Base-by-base conservation (phyloP, 2,329 filamentous ascomycete species). In the Xylariaceae sp. region DNA sequence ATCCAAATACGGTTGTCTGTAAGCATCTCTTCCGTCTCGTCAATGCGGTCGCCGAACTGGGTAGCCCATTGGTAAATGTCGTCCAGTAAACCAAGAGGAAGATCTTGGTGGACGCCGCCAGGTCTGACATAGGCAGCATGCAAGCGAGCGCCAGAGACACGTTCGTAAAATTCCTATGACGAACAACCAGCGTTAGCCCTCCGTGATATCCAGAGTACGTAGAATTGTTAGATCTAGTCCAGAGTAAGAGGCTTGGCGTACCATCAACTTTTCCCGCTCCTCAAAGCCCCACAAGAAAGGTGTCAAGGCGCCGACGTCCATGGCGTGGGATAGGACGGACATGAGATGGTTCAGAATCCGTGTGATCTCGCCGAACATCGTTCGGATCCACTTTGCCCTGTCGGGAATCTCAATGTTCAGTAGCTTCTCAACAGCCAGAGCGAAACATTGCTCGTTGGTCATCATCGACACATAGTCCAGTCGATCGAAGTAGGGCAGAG, bases 1-100 rank as follows among this genome's bases (percentile, higher is more conserved):
- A 95, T 92, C 95, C 95, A 99, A 80, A 99, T 97, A 72, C 95
- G 91, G 83, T 99, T 99, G 75, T 99, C 94, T 35, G 94, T 99
- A 66, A 99, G 83, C 79, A 99, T 89, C 75, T 99, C 94, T 75
- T 99, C 94, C 50, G 94, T 97, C 76, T 99, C 94, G 72, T 99
- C 94, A 68, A 99, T 94, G 66, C 94, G 92, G 79, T 99, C 94
- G 68, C 92, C 90, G 69, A 99, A 99, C 75, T 99, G 94, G 53
- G 94, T 99, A 13, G 94, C 94, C 94, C 94, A 99, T 77, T 97
- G 93, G 80, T 99, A 97, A 70, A 99, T 99, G 72, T 99, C 94
- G 72, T 99, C 95, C 44, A 99, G 86, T 39, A 99, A 86, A 62
- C 94, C 94, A 56, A 96, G 70, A 24, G 94, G 94, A 39, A 99